These are phyloP conservation scores for Rhodotorula paludigena DNA, from an alignment of 768 basidiomycete genomes.

Conservation along the genomic window DNA sequence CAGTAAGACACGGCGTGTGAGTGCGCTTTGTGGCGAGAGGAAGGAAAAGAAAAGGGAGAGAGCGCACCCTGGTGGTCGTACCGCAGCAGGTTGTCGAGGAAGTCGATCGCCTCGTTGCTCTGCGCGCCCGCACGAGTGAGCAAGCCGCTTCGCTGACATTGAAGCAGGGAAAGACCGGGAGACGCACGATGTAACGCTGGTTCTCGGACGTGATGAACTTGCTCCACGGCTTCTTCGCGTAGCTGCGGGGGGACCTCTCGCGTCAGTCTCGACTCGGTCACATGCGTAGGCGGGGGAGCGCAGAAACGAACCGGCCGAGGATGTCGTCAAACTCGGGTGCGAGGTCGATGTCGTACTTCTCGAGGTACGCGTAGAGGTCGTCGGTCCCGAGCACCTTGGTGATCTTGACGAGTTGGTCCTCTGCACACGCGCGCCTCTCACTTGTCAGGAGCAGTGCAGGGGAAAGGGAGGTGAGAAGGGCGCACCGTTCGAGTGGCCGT, in stretches of 20 bases:
- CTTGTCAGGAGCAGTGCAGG: not conserved
- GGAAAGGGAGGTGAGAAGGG: not conserved
- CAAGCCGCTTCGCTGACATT: no score
- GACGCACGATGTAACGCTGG: slow-evolving; percentile 62
- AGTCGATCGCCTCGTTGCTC: slow-evolving; percentile 96
- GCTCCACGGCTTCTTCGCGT: slow-evolving; percentile 77
- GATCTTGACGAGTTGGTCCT: slow-evolving; percentile 42
- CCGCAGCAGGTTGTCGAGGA: slow-evolving; percentile 87
- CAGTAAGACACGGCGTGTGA: no score
- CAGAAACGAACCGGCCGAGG: slow-evolving; percentile 58
- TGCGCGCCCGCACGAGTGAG: slow-evolving; percentile 45
- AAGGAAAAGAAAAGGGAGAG: no score
- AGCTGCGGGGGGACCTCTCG: slow-evolving; percentile 46
- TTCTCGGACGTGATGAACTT: slow-evolving; percentile 93
- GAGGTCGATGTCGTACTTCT: slow-evolving; percentile 80
- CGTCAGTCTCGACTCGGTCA: no score
- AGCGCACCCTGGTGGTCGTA: slow-evolving; percentile 57
- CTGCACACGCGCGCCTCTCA: slow-evolving; percentile 1
- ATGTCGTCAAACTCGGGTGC: slow-evolving; percentile 95
- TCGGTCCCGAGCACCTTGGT: slow-evolving; percentile 39
- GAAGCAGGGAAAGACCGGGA: not conserved
- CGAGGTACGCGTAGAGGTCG: slow-evolving; percentile 41
- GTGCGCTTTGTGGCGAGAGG: no score
- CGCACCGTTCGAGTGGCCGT: slow-evolving; percentile 31
- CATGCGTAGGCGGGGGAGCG: no score